phyloP scores from a whole-genome alignment of 2,329 filamentous ascomycete genomes.

The Ascochyta koolunga region DNA sequence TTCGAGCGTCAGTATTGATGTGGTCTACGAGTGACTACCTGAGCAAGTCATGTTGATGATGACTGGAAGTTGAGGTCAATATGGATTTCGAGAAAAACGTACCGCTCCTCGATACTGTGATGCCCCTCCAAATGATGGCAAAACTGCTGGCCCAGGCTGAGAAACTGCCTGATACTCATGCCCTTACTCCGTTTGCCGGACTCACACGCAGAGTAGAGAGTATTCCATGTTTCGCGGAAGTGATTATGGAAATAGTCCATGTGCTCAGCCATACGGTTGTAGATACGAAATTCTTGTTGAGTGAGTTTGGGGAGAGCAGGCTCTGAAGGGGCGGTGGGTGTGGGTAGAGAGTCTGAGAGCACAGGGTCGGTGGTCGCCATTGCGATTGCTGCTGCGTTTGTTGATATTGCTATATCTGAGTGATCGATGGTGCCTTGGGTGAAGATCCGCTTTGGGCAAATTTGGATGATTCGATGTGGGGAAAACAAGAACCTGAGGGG shows the following conservation, averaged over 20 bases:
- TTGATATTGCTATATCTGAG: neutral
- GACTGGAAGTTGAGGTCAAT: no score
- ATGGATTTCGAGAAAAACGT: neutral
- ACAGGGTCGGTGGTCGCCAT: slow-evolving; percentile 9
- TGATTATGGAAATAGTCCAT: slow-evolving; percentile 70
- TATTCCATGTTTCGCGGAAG: slow-evolving; percentile 65
- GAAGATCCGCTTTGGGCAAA: neutral
- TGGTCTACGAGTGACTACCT: no score
- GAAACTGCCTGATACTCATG: slow-evolving; percentile 72
- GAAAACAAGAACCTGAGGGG: neutral
- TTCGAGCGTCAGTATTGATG: neutral
- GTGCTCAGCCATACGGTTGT: slow-evolving; percentile 74
- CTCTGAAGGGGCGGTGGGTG: neutral
- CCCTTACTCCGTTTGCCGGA: slow-evolving; percentile 63
- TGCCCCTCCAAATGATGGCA: slow-evolving; percentile 73
- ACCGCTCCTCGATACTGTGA: slow-evolving; percentile 79
- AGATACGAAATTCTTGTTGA: slow-evolving; percentile 68
- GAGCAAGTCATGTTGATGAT: no score
- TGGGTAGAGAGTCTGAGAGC: neutral
- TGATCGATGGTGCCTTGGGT: neutral
- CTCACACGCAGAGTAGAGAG: slow-evolving; percentile 70
- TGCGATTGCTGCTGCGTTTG: neutral
- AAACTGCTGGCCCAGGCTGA: slow-evolving; percentile 72
- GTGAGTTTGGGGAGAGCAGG: slow-evolving; percentile 65
- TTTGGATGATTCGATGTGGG: neutral